These are phyloP conservation scores for Xylona heveae DNA, from an alignment of 495 filamentous ascomycete species.

Conservation along the genomic window DNA sequence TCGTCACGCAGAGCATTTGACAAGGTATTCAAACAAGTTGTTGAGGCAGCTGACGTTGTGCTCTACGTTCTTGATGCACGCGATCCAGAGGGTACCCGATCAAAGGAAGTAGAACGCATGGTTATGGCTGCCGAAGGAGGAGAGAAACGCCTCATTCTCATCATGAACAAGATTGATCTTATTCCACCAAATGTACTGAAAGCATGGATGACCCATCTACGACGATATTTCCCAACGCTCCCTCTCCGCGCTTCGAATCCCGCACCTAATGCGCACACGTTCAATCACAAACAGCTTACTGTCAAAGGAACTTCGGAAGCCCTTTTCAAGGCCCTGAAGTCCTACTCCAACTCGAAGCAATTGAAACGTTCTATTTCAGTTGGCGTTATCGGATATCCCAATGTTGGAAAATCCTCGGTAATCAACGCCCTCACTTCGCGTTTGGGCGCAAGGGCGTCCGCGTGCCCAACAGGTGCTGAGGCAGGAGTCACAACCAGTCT, in stretches of 20 bases:
- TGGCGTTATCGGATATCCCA: conserved; percentile 90
- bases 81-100: conserved; percentile 80
- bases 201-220: conserved; percentile 65
- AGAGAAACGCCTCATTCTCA: conserved; percentile 73
- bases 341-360: conserved; percentile 63
- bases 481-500: conserved; percentile 83
- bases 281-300: conserved; percentile 78
- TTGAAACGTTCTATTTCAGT: conserved; percentile 80
- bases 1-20: conserved; percentile 72
- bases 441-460: conserved; percentile 41
- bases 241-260: conserved; percentile 73
- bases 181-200: conserved; percentile 64
- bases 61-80: conserved; percentile 90
- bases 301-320: conserved; percentile 69
- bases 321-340: conserved; percentile 80
- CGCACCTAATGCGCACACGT: conserved; percentile 69
- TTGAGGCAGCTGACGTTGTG: conserved; percentile 71
- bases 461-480: conserved; percentile 79
- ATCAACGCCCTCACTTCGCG: conserved; percentile 84
- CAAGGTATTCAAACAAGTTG: conserved; percentile 92
- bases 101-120: conserved; percentile 70
- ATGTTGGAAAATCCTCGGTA: conserved; percentile 92
- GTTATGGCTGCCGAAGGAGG: conserved; percentile 70
- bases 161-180: conserved; percentile 95
- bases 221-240: conserved; percentile 80